Conservation (phyloP, 805 yeast species). For the Starmera quercuum region DNA sequence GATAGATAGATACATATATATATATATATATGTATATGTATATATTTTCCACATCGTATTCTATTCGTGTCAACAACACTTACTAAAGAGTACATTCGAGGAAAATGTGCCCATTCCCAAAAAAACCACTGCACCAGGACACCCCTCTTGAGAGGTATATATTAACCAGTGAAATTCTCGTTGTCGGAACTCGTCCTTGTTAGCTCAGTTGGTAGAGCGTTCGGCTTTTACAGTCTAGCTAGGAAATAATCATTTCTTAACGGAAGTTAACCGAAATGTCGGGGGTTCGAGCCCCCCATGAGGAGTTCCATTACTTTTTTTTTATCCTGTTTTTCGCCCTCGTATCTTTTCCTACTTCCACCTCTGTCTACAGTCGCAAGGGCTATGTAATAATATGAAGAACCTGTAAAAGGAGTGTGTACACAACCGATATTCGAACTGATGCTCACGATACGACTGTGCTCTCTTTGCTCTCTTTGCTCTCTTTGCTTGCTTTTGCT, state of each 20-base stretch:
- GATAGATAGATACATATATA: not conserved
- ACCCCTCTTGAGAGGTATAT: not conserved
- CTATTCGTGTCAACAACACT: not conserved
- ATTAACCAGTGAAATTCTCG: not conserved
- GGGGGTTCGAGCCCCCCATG: constrained; percentile 13
- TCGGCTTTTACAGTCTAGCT: constrained; percentile 10
- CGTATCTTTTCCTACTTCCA: no score
- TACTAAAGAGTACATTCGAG: not conserved
- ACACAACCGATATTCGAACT: no score
- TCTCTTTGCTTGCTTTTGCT: no score
- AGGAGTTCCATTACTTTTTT: constrained; percentile 8
- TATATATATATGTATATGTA: no score
- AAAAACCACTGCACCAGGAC: not conserved
- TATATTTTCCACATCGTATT: not conserved
- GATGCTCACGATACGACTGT: no score
- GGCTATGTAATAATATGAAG: no score
- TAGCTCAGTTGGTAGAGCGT: constrained; percentile 8
- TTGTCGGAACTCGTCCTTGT: constrained; percentile 10
- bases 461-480: no score
- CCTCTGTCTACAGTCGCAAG: no score
- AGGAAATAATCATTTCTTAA: constrained; percentile 2
- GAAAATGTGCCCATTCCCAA: not conserved
- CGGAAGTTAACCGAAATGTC: constrained; percentile 12
- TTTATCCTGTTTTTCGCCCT: no score
- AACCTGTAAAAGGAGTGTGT: no score